Base-by-base conservation (phyloP, 1,284 basidiomycete genomes). In the Boletus sp. region DNA sequence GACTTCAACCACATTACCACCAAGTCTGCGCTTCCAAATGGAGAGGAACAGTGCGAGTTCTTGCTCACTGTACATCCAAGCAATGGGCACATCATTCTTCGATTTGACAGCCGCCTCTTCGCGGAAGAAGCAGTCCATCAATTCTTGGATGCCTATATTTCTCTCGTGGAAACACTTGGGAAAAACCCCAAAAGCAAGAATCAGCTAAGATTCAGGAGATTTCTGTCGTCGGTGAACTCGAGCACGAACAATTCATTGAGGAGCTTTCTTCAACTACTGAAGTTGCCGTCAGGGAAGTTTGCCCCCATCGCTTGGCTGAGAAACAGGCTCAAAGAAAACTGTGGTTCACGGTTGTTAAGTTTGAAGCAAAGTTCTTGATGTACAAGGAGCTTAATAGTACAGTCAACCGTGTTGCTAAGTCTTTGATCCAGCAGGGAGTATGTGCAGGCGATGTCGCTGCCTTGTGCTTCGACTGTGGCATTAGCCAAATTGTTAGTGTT, bases 1-100 rank as follows among this genome's bases (percentile, higher is more conserved):
- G 60, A 63, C 31, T 55, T 17, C 40, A 67, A 62, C 38, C n/a
- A 68, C 47, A 64, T 73, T 14, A 44, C 56, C 16, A 14, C 60
- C 31, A 71, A 67, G 38, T 65, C 68, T 23, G 55, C 65, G 13
- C 62, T 72, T 21, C 71, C 71, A 31, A 72, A 72, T 10, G 69
- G 71, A n/a, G 64, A 72, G 31, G 71, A 74, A 33, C 66, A 68
- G 27, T 73, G 73, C 19, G 71, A 72, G 58, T 65, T 74, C 50
- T 52, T 74, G 48, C 71, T 72, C 40, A 74, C 71, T 2, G 71
- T 71, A 4, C 63, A 74, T 49, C 61, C 68, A 10, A 68, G 49
- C 56, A 62, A 59, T 11, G 72, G 71, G 4, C 65, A 72, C 1
- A 50, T 31, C 46, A 65, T 71, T 35, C 71, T 74, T 54, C 67